Percentiles rank a stretch among this genome's conserved stretches.
Evolutionary conservation across 2,329 filamentous ascomycete species (phyloP).

Genomic region (Diaporthe nobilis): DNA sequence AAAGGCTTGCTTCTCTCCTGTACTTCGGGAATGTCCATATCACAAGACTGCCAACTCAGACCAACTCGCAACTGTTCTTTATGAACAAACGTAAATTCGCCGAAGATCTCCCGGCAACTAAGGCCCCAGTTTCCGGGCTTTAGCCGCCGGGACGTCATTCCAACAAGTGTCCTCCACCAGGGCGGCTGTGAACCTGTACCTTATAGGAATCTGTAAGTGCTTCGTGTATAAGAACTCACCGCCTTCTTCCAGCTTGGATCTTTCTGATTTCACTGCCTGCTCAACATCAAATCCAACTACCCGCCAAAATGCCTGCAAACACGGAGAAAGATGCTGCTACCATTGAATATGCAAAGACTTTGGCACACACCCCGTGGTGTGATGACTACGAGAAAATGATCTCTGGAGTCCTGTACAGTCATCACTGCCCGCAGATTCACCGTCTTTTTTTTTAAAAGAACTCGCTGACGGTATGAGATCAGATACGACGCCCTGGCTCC

Average conservation of each 20-base stretch:
- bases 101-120: conserved; percentile 13
- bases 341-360: conserved; percentile 61
- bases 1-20: not conserved
- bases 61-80: not conserved
- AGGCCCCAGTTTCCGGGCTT: not conserved
- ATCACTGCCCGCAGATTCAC: not conserved
- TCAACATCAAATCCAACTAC: not conserved
- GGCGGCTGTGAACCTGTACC: conserved; percentile 9
- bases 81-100: not conserved
- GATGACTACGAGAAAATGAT: conserved; percentile 77
- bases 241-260: not conserved
- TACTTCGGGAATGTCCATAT: not conserved
- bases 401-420: conserved; percentile 70
- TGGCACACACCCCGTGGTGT: conserved; percentile 68
- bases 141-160: conserved; percentile 15
- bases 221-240: not conserved
- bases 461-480: not conserved
- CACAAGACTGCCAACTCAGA: not conserved
- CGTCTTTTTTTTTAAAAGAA: not conserved
- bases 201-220: not conserved
- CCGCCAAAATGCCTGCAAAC: conserved; percentile 51
- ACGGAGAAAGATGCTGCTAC: conserved; percentile 57
- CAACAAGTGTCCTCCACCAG: conserved; percentile 24
- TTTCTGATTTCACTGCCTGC: not conserved
- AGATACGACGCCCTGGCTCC: conserved; percentile 67